Evolutionary conservation across 768 basidiomycete species (phyloP).

Genomic region (Rhodotorula babjevae): DNA sequence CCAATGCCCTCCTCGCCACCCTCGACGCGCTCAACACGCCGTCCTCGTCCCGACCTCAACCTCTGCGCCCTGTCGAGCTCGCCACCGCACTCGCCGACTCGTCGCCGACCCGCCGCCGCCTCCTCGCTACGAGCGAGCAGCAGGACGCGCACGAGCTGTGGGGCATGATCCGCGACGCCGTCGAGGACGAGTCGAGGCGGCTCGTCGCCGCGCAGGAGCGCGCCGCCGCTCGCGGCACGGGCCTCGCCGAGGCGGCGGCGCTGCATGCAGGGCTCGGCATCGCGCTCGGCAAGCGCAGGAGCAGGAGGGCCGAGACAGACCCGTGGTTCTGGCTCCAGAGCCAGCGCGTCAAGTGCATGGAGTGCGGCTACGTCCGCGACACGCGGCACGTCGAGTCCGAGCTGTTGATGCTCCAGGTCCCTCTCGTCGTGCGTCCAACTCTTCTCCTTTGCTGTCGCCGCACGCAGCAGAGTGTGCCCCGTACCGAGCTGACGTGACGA

Average conservation of each 20-base stretch:
- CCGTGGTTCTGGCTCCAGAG: constrained; percentile 89
- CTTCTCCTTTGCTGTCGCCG: constrained; percentile 9
- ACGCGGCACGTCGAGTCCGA: constrained; percentile 88
- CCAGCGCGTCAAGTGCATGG: constrained; percentile 76
- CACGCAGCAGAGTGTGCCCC: background rate
- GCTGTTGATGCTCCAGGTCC: constrained; percentile 73
- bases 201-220: constrained; percentile 53
- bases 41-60: constrained; percentile 26
- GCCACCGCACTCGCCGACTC: constrained; percentile 36
- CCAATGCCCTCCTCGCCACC: constrained; percentile 20
- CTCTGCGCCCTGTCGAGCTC: constrained; percentile 35
- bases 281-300: background rate
- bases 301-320: constrained; percentile 50
- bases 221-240: constrained; percentile 29
- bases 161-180: constrained; percentile 80
- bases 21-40: constrained; percentile 48
- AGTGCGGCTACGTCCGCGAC: constrained; percentile 72
- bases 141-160: constrained; percentile 99
- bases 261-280: background rate
- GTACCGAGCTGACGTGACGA: background rate
- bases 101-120: constrained; percentile 1
- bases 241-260: background rate
- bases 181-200: constrained; percentile 74
- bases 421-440: constrained; percentile 56
- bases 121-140: constrained; percentile 63